phyloP scores from a whole-genome alignment of 2,329 filamentous ascomycete genomes.

The Chrysoporthe cubensis region DNA sequence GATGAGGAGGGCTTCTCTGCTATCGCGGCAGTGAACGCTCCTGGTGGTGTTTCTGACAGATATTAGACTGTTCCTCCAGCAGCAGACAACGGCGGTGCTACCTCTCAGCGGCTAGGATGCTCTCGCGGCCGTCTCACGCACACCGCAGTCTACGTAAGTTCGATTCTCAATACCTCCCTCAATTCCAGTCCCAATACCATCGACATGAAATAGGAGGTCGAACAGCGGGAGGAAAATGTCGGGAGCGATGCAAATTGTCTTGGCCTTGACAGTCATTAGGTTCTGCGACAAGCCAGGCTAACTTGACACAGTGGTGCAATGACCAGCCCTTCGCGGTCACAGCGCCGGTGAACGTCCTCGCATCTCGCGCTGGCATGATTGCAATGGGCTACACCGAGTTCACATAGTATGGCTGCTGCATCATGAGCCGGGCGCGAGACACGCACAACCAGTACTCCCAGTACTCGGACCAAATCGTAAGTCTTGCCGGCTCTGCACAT shows the following conservation, averaged over 20 bases:
- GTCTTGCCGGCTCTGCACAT: neutral
- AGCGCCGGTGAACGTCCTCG: neutral
- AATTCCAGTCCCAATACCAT: too few relatives aligned
- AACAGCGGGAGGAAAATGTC: too few relatives aligned
- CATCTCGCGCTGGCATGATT: neutral
- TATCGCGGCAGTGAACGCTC: neutral
- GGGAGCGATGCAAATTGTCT: too few relatives aligned
- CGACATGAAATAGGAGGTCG: too few relatives aligned
- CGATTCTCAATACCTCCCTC: too few relatives aligned
- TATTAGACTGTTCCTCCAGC: neutral
- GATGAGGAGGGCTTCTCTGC: neutral
- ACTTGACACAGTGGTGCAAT: neutral
- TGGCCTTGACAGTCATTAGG: neutral
- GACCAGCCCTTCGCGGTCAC: neutral
- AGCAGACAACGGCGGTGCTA: neutral
- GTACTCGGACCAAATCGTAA: conserved; percentile 2
- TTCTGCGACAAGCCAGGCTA: neutral
- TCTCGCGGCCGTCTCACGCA: neutral
- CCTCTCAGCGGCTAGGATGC: neutral
- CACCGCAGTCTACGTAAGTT: conserved; percentile 6
- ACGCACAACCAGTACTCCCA: neutral
- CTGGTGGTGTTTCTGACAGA: neutral
- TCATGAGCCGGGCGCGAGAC: neutral
- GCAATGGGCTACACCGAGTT: neutral
- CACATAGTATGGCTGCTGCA: neutral